Evolutionary conservation across 352 stramenopile genomes (phyloP).

Genomic region (Phytophthora agathidicida): DNA sequence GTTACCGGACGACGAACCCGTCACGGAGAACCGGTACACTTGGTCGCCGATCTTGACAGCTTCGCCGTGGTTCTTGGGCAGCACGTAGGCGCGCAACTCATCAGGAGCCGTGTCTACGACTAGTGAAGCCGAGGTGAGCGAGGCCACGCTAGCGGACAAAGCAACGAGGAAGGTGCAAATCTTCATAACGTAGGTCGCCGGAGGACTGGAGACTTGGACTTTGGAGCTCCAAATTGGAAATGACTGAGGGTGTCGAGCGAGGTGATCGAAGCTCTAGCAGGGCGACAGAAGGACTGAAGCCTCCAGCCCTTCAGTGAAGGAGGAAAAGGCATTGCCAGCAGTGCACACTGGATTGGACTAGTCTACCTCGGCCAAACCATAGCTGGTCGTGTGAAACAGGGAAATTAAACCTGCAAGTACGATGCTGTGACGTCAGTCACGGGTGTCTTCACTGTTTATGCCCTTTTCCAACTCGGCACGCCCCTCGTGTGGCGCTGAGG

Average conservation of each 20-base stretch:
- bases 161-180: conserved; percentile 21
- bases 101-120: conserved; percentile 48
- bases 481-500: not conserved
- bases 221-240: conserved; percentile 17
- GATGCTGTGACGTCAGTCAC: not conserved
- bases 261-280: not conserved
- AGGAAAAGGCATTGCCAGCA: not conserved
- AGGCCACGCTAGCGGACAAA: conserved; percentile 14
- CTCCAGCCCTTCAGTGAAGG: too few species aligned
- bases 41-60: conserved; percentile 47
- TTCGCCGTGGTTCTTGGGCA: conserved; percentile 51
- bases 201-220: conserved; percentile 1
- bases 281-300: not conserved
- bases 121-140: conserved; percentile 34
- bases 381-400: too few species aligned
- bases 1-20: conserved; percentile 45
- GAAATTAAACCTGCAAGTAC: too few species aligned
- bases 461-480: too few species aligned
- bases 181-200: conserved; percentile 24
- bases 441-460: conserved; percentile 6
- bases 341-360: conserved; percentile 3
- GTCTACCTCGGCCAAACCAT: not conserved
- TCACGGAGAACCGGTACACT: conserved; percentile 61
- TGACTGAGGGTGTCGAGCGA: not conserved
- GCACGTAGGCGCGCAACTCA: conserved; percentile 50